Evolutionary conservation across 169 alveolate genomes (phyloP).

Genomic region (Plasmodium relictum): DNA sequence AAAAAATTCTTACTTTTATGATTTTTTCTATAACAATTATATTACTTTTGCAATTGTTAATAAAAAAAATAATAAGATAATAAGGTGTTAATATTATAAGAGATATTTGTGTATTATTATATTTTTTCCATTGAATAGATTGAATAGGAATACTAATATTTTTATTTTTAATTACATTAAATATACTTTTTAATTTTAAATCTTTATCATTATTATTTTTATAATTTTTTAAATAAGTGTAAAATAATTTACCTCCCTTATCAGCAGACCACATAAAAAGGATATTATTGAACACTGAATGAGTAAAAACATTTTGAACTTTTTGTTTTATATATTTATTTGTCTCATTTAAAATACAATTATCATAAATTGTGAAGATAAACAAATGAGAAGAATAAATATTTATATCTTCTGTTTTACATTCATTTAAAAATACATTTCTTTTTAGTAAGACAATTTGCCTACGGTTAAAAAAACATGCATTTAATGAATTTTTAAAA

Average conservation of each 20-base stretch:
- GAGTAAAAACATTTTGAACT: not conserved
- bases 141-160: slow-evolving; percentile 2
- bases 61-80: not conserved
- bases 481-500: not conserved
- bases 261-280: not conserved
- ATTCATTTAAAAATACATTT: not conserved
- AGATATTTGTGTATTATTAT: not conserved
- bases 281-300: not conserved
- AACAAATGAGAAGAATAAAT: not conserved
- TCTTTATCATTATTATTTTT: not conserved
- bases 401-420: not conserved
- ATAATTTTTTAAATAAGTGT: not conserved
- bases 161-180: not conserved
- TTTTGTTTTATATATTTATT: not conserved
- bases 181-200: not conserved
- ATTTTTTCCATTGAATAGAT: not conserved
- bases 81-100: not conserved
- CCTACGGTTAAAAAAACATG: slow-evolving; percentile 1
- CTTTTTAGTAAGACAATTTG: not conserved
- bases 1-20: not conserved
- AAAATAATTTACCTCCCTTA: not conserved
- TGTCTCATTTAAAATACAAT: not conserved
- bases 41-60: not conserved
- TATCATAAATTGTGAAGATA: not conserved
- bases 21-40: not conserved